These are phyloP conservation scores for Cyathus striatus DNA, from an alignment of 768 basidiomycete genomes.

Conservation along the genomic window DNA sequence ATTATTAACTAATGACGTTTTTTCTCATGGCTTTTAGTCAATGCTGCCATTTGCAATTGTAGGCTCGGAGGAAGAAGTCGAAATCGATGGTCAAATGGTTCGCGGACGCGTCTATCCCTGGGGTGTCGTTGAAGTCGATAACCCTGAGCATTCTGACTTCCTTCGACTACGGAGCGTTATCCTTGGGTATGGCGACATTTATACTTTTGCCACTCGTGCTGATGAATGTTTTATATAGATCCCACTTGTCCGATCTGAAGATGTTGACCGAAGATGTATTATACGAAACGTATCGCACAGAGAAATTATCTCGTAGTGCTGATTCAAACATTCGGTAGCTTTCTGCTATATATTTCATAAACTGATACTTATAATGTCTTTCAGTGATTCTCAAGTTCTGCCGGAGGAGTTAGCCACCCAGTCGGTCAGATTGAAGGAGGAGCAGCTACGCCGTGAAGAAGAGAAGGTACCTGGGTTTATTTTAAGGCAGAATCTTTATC, in stretches of 20 bases:
- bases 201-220: constrained; percentile 17
- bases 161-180: constrained; percentile 73
- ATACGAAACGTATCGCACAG: constrained; percentile 86
- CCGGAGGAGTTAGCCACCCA: constrained; percentile 88
- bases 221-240: constrained; percentile 32
- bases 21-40: constrained; percentile 23
- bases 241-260: constrained; percentile 84
- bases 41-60: constrained; percentile 86
- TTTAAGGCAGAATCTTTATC: neutral
- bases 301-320: constrained; percentile 75
- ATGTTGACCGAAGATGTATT: constrained; percentile 77
- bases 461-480: constrained; percentile 55
- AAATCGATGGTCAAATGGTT: constrained; percentile 72
- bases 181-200: constrained; percentile 37
- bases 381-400: constrained; percentile 63
- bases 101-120: constrained; percentile 87
- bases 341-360: neutral
- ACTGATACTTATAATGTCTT: neutral
- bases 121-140: constrained; percentile 90
- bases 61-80: constrained; percentile 83
- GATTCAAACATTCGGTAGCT: constrained; percentile 51
- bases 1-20: neutral
- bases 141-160: constrained; percentile 89
- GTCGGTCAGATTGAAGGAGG: constrained; percentile 84
- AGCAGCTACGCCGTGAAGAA: constrained; percentile 83